These are phyloP conservation scores for Fusarium chlamydosporum DNA, from an alignment of 2,329 filamentous ascomycete species.

Conservation along the genomic window DNA sequence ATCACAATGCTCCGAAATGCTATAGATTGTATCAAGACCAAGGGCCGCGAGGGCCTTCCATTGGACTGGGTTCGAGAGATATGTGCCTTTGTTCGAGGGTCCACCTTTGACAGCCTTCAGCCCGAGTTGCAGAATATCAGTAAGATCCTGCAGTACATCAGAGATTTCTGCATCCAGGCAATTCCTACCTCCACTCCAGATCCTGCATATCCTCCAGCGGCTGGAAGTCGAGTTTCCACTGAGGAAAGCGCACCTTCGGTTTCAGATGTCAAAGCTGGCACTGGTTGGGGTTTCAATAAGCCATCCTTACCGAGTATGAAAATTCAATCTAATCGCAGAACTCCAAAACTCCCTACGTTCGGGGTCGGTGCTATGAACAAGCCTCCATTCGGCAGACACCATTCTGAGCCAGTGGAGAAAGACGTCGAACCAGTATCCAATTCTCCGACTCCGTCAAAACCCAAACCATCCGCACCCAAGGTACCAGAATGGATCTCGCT, in stretches of 20 bases:
- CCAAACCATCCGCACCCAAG: not conserved
- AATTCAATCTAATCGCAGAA: not conserved
- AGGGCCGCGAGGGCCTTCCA: not conserved
- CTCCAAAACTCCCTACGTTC: not conserved
- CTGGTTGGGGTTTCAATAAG: not conserved
- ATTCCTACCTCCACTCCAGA: not conserved
- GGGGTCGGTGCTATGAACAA: not conserved
- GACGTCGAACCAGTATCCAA: not conserved
- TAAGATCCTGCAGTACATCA: constrained; percentile 4
- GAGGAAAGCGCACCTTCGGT: not conserved
- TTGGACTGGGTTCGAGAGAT: constrained; percentile 6
- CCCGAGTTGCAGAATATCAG: not conserved
- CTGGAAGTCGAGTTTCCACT: not conserved
- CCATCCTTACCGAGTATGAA: not conserved
- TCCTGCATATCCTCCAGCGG: not conserved
- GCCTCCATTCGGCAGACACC: constrained; percentile 4
- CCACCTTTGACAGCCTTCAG: not conserved
- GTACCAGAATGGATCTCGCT: constrained; percentile 1
- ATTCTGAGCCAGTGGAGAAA: constrained; percentile 6
- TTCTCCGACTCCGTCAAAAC: not conserved
- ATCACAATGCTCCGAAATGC: constrained; percentile 11
- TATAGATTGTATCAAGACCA: constrained; percentile 1
- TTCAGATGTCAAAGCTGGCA: not conserved
- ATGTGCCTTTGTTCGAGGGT: not conserved
- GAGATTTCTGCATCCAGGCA: not conserved